Evolutionary conservation across 192 early-diverging fungal species (phyloP).

Genomic region (Jimgerdemannia lactiflua): DNA sequence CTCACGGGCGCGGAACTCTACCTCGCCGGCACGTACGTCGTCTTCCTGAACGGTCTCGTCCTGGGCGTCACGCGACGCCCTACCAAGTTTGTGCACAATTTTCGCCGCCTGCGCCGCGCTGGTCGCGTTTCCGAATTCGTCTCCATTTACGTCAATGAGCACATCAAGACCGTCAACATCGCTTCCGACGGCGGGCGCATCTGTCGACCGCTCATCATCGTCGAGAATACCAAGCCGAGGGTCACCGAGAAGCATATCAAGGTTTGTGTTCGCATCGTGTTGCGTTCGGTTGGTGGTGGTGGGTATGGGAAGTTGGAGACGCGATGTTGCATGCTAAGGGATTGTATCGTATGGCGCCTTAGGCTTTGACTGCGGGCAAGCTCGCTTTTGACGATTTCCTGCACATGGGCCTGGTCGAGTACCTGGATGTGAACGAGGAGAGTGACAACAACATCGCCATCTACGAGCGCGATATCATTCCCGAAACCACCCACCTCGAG

Average conservation of each 20-base stretch:
- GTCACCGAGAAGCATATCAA: conserved; percentile 66
- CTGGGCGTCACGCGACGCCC: conserved; percentile 84
- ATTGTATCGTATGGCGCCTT: neutral
- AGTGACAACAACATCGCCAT: conserved; percentile 94
- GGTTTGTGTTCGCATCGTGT: conserved; percentile 5
- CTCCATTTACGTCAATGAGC: conserved; percentile 81
- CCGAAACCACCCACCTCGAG: conserved; percentile 91
- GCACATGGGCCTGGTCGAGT: conserved; percentile 87
- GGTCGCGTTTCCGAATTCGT: conserved; percentile 92
- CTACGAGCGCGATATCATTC: conserved; percentile 81
- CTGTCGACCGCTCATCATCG: conserved; percentile 95
- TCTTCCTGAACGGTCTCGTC: conserved; percentile 93
- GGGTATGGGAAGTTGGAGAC: neutral
- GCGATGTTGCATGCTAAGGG: too few relatives aligned
- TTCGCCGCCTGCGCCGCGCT: conserved; percentile 81
- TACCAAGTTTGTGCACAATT: conserved; percentile 80
- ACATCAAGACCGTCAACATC: conserved; percentile 85
- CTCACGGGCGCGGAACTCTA: conserved; percentile 89
- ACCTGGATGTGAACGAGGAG: conserved; percentile 97
- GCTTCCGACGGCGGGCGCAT: conserved; percentile 94
- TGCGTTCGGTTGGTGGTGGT: too few relatives aligned
- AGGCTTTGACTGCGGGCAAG: conserved; percentile 48
- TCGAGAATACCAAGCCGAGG: conserved; percentile 71
- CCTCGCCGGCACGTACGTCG: conserved; percentile 72
- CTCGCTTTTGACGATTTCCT: conserved; percentile 92